Evolutionary conservation across 345 rosid species (phyloP).

Genomic region (Arabidopsis suecica): DNA sequence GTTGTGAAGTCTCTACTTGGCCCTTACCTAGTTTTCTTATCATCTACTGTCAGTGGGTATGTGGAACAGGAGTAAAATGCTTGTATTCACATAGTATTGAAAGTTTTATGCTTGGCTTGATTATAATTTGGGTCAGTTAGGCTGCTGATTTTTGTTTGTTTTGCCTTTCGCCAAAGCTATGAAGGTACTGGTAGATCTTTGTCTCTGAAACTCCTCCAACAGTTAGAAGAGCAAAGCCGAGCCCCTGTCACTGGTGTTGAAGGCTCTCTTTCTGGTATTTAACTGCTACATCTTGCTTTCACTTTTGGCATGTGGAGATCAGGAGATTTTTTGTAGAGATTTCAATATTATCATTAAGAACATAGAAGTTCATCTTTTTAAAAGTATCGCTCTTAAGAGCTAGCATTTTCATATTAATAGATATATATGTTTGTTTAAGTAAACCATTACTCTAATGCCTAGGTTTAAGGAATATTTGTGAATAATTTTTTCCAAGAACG

Average conservation of each 20-base stretch:
- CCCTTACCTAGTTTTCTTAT: conserved; percentile 91
- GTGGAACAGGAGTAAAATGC: conserved; percentile 30
- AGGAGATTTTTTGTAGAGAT: neutral
- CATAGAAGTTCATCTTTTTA: conserved; percentile 56
- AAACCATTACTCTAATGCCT: neutral
- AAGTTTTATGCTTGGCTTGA: neutral
- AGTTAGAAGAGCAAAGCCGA: conserved; percentile 89
- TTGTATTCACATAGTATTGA: conserved; percentile 31
- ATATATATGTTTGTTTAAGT: neutral
- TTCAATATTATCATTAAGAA: conserved; percentile 14
- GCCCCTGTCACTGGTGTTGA: conserved; percentile 60
- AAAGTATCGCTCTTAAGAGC: conserved; percentile 40
- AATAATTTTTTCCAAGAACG: conserved; percentile 11
- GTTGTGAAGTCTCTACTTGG: conserved; percentile 91
- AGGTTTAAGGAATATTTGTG: conserved; percentile 47
- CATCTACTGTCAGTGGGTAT: conserved; percentile 99
- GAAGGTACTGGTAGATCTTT: conserved; percentile 99
- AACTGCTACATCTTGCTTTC: conserved; percentile 28
- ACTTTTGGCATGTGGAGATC: conserved; percentile 17
- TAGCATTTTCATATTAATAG: neutral
- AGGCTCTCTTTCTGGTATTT: conserved; percentile 76
- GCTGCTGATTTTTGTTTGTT: conserved; percentile 16
- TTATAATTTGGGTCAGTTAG: conserved; percentile 23
- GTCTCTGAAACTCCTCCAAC: conserved; percentile 91
- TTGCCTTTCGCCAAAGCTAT: conserved; percentile 56